A percentile compares a stretch with the other conserved stretches of the same genome.
These are phyloP conservation scores for Scenedesmus sp. DNA, from an alignment of 163 green algal genomes.

Conservation along the genomic window DNA sequence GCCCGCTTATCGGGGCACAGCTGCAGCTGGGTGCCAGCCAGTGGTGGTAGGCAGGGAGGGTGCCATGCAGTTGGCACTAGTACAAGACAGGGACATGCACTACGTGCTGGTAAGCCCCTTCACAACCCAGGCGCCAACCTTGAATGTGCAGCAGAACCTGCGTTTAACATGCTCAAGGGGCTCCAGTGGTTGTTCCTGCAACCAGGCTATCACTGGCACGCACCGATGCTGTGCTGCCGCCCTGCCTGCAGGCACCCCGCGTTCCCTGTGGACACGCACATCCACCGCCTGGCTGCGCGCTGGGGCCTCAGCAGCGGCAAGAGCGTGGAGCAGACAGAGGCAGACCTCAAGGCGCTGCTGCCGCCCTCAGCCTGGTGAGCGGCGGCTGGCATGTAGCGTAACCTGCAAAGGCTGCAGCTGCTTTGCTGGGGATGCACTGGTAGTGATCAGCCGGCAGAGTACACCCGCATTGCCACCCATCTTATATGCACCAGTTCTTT, in stretches of 20 bases:
- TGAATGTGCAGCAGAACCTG: no score
- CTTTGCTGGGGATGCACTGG: no score
- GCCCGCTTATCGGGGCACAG: not conserved
- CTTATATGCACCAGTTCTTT: no score
- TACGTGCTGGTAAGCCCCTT: no score
- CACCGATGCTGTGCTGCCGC: not conserved
- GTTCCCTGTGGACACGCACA: slow-evolving; percentile 96
- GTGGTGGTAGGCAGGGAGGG: not conserved
- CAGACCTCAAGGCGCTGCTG: slow-evolving; percentile 84
- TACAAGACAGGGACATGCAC: no score
- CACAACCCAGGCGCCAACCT: no score
- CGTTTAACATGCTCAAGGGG: no score
- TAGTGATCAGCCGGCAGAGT: no score
- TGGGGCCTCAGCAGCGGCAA: slow-evolving; percentile 50
- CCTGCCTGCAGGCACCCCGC: slow-evolving; percentile 58
- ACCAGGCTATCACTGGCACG: not conserved
- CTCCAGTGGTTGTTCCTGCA: no score
- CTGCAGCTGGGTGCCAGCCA: not conserved
- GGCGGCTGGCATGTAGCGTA: not conserved
- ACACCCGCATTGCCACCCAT: no score
- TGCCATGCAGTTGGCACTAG: no score
- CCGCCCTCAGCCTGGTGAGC: slow-evolving; percentile 64
- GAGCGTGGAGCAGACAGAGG: slow-evolving; percentile 63
- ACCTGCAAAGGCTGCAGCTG: no score
- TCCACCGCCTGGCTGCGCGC: slow-evolving; percentile 70